A percentile compares a stretch with the other conserved stretches of the same genome.
Evolutionary conservation across 352 stramenopile genomes (phyloP).

Genomic region (Globisporangium perplexum): DNA sequence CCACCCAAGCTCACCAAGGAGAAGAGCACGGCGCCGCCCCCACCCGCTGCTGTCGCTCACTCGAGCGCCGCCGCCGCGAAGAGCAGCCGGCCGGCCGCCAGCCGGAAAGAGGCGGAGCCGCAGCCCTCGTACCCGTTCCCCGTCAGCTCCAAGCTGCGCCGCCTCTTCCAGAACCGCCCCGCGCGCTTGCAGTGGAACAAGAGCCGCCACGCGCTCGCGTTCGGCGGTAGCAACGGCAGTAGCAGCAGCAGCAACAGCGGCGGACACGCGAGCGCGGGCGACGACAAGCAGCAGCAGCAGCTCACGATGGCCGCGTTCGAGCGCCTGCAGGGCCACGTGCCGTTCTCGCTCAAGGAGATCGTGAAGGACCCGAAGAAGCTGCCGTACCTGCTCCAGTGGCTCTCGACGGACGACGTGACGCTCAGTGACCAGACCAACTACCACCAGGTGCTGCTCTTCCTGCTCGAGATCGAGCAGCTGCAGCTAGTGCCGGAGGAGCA

Average conservation of each 20-base stretch:
- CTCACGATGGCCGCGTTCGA: constrained; percentile 62
- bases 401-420: constrained; percentile 43
- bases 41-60: background rate
- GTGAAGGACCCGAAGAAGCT: constrained; percentile 85
- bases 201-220: constrained; percentile 3
- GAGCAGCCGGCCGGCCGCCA: background rate
- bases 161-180: constrained; percentile 51
- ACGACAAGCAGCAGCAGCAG: constrained; percentile 24
- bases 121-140: constrained; percentile 43
- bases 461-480: constrained; percentile 80
- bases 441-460: constrained; percentile 80
- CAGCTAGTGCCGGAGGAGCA: constrained; percentile 64
- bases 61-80: background rate
- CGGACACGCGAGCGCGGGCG: background rate
- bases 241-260: constrained; percentile 25
- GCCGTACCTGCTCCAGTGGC: constrained; percentile 73
- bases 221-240: constrained; percentile 1
- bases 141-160: constrained; percentile 72
- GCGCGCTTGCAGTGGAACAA: constrained; percentile 58
- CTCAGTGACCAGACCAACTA: constrained; percentile 41
- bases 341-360: constrained; percentile 80
- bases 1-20: constrained; percentile 1
- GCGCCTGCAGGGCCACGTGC: constrained; percentile 69
- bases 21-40: background rate
- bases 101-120: constrained; percentile 3